These are phyloP conservation scores for Dendrobium huoshanense DNA, from an alignment of 106 monocot genomes.

Conservation along the genomic window DNA sequence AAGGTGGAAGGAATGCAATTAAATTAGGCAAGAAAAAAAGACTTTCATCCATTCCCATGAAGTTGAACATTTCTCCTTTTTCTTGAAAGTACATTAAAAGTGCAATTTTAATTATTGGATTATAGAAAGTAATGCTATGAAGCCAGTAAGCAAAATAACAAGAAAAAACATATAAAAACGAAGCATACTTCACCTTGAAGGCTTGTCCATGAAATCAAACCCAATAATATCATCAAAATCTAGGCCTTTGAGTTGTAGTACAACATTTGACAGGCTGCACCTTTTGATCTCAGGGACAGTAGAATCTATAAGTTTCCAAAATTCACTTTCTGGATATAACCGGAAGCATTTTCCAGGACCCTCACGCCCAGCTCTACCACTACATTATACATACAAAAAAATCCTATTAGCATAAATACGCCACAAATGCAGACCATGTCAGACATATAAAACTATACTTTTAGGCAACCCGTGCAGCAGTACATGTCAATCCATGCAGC, in stretches of 20 bases:
- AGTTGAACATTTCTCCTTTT: too few species aligned
- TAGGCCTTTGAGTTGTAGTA: conserved; percentile 88
- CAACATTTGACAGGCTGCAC: conserved; percentile 90
- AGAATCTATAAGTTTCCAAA: conserved; percentile 69
- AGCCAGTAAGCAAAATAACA: neutral
- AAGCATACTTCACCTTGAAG: conserved; percentile 45
- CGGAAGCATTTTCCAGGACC: conserved; percentile 88
- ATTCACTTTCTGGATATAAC: conserved; percentile 82
- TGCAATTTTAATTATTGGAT: too few species aligned
- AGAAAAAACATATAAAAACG: neutral
- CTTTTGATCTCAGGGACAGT: conserved; percentile 91
- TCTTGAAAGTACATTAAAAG: too few species aligned
- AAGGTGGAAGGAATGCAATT: neutral
- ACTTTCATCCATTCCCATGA: too few species aligned
- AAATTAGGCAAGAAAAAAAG: neutral
- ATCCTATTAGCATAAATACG: neutral
- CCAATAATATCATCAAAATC: conserved; percentile 86
- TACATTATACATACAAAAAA: conserved; percentile 19
- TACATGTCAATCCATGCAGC: neutral
- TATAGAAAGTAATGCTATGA: neutral
- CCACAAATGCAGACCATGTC: neutral
- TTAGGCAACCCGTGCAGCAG: neutral
- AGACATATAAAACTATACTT: neutral
- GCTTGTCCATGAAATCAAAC: conserved; percentile 99
- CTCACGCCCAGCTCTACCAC: conserved; percentile 95